Percentiles rank a stretch among this genome's conserved stretches.
phyloP scores from a whole-genome alignment of 2,329 filamentous ascomycete species.

The Verticillium longisporum region DNA sequence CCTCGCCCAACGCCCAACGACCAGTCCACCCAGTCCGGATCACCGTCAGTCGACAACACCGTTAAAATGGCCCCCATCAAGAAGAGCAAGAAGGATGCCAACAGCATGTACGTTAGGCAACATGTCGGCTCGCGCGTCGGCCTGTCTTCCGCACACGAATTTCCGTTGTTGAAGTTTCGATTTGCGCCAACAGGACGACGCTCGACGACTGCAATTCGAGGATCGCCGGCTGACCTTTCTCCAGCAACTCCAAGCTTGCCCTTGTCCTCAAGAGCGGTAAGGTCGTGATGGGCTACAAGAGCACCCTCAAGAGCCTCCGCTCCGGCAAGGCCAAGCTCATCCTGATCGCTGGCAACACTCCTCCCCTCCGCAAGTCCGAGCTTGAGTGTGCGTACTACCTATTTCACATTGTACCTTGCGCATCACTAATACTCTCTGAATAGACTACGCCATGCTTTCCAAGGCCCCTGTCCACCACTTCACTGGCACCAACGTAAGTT shows the following conservation, averaged over 20 bases:
- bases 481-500: constrained; percentile 95
- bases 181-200: not conserved
- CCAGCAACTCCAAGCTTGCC: constrained; percentile 45
- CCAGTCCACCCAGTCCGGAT: not conserved
- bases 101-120: constrained; percentile 44
- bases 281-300: constrained; percentile 77
- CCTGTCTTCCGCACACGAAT: not conserved
- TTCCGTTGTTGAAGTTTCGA: not conserved
- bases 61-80: constrained; percentile 59
- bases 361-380: constrained; percentile 95
- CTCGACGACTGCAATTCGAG: not conserved
- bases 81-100: constrained; percentile 82
- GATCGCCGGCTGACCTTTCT: not conserved
- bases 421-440: not conserved
- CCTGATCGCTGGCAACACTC: constrained; percentile 75
- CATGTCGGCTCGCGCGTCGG: not conserved
- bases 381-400: constrained; percentile 59
- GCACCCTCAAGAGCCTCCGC: constrained; percentile 73
- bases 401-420: not conserved
- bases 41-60: constrained; percentile 28
- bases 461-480: constrained; percentile 98
- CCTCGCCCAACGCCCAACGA: constrained; percentile 8
- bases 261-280: constrained; percentile 63
- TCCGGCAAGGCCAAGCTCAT: constrained; percentile 98
- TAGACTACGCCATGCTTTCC: constrained; percentile 76